Evolutionary conservation across 2,329 filamentous ascomycete species (phyloP).

Genomic region (Lojkania enalia): DNA sequence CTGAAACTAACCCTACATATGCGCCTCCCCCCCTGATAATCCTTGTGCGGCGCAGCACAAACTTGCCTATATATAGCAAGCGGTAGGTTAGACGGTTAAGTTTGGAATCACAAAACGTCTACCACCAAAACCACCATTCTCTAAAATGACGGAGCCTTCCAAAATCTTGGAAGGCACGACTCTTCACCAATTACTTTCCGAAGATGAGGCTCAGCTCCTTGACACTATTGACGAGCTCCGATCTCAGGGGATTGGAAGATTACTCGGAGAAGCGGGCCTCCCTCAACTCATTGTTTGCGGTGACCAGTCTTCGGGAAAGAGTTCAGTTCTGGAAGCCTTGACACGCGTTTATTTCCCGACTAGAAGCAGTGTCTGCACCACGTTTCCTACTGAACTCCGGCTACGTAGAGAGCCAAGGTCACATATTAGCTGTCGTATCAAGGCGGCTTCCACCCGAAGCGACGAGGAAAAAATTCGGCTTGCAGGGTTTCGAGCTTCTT

Average conservation of each 20-base stretch:
- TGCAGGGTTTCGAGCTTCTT: constrained; percentile 13
- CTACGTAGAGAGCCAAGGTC: constrained; percentile 50
- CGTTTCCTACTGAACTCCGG: constrained; percentile 64
- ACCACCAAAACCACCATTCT: no score
- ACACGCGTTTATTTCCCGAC: constrained; percentile 63
- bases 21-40: no score
- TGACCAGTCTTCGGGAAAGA: constrained; percentile 36
- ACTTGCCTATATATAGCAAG: no score
- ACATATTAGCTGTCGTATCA: constrained; percentile 52
- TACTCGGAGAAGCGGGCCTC: constrained; percentile 47
- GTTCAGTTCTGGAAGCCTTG: constrained; percentile 34
- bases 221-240: constrained; percentile 57
- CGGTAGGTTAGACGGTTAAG: no score
- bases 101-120: no score
- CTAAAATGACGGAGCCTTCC: no score
- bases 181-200: constrained; percentile 18
- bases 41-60: no score
- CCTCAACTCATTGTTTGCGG: constrained; percentile 38
- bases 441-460: constrained; percentile 18
- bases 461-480: constrained; percentile 19
- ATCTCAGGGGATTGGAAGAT: constrained; percentile 21
- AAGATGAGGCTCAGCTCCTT: constrained; percentile 48
- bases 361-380: constrained; percentile 60
- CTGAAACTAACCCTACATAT: no score
- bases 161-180: constrained; percentile 18